Base-by-base conservation (phyloP, 192 early-diverging fungal genomes). In the Podila verticillata region DNA sequence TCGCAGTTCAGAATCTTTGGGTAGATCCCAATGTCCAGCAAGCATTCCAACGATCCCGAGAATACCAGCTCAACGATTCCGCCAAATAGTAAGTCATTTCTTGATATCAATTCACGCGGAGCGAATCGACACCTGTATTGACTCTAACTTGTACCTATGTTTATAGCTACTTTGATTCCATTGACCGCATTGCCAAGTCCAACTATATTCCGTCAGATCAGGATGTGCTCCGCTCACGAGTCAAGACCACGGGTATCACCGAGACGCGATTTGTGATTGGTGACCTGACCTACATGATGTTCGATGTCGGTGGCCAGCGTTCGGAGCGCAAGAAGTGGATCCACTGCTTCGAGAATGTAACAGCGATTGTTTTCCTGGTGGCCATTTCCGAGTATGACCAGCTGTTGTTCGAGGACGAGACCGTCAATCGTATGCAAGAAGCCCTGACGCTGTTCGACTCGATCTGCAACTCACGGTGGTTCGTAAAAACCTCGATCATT, bases 291-390 rank as follows among this genome's bases (percentile, higher is more conserved):
- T 99, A 97, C 84, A 91, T 95, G 68, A 96, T 99, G 94, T 94
- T 96, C 84, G 97, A 99, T 87, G 97, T 99, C 54, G 97, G 97
- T 74, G 97, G 97, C 48, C 97, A 99, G 88, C 92, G 97, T 51
- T 96, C 95, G 49, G 97, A 99, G 87, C 91, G 97, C 74, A 99
- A 99, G 75, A 99, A 99, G 87, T 98, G 97, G 97, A 97, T 97
- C 71, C 97, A 97, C 85, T 99, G 96, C 74, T 99, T 99, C 72
- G 97, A 99, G 79, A 95, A 96, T 74, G 96, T 98, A 24, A 98
- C 95, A 1, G 93, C 95, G 5, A 96, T 99, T 69, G 88, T 99
- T 34, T 99, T 99, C 84, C 83, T 99, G 78, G 96, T 97, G 22
- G 97, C 97, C 34, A 96, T 97, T 62, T 91, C 89, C 30, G 96